Percentiles rank a stretch among this genome's conserved stretches.
phyloP scores from a whole-genome alignment of 129 eudicot genomes.

The Centaurea solstitialis region DNA sequence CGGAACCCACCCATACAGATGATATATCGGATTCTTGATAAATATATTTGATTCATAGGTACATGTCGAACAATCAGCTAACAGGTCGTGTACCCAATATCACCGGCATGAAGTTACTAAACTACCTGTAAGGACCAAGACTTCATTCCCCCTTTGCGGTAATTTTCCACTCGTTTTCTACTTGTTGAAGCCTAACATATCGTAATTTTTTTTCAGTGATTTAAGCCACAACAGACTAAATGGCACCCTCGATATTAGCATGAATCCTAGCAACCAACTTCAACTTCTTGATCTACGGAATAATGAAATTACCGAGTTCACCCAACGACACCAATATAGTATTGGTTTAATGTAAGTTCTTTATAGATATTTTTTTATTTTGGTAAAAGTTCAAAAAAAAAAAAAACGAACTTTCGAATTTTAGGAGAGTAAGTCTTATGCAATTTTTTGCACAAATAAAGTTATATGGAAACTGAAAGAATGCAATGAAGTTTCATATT shows the following conservation, averaged over 20 bases:
- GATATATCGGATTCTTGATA: too few relatives aligned
- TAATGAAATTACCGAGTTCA: conserved; percentile 34
- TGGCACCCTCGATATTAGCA: conserved; percentile 55
- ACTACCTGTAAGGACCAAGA: conserved; percentile 41
- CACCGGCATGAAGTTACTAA: conserved; percentile 40
- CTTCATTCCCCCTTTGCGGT: neutral
- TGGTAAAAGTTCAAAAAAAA: too few relatives aligned
- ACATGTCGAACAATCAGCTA: conserved; percentile 44
- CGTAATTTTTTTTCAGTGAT: conserved; percentile 18
- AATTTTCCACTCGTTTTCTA: neutral
- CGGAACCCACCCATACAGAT: neutral
- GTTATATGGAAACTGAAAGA: too few relatives aligned
- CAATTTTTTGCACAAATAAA: too few relatives aligned
- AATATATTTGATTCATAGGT: conserved; percentile 22
- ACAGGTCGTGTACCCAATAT: conserved; percentile 48
- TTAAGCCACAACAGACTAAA: conserved; percentile 56
- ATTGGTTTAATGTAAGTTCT: conserved; percentile 23
- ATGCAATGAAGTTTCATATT: too few relatives aligned
- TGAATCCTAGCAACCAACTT: conserved; percentile 48
- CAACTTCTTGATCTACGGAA: conserved; percentile 60
- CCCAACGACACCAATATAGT: conserved; percentile 1
- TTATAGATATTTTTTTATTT: too few relatives aligned
- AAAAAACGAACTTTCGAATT: too few relatives aligned
- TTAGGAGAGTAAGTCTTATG: too few relatives aligned
- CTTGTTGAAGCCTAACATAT: conserved; percentile 35